phyloP scores from a whole-genome alignment of 2,329 filamentous ascomycete genomes.

The Chaetomiaceae sp. region DNA sequence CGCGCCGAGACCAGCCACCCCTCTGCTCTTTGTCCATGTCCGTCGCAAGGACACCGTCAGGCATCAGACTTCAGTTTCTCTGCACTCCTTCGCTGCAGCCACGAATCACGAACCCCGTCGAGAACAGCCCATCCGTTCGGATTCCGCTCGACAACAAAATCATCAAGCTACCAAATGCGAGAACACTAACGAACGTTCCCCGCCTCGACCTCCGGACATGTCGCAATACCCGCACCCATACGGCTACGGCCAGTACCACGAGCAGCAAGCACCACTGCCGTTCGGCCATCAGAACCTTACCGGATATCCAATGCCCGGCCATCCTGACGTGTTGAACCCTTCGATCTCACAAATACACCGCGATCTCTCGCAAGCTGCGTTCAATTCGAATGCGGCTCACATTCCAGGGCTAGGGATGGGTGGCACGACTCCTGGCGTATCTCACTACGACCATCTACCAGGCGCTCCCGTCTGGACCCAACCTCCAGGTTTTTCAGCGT shows the following conservation, averaged over 20 bases:
- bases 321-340: conserved; percentile 12
- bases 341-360: conserved; percentile 12
- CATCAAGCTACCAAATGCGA: too few species aligned
- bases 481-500: not conserved
- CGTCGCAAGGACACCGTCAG: too few species aligned
- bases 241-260: conserved; percentile 28
- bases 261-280: conserved; percentile 24
- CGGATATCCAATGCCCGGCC: conserved; percentile 16
- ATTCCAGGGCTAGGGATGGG: conserved; percentile 37
- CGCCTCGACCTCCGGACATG: conserved; percentile 27
- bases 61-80: too few species aligned
- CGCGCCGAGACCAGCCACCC: too few species aligned
- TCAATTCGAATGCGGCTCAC: conserved; percentile 32
- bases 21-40: too few species aligned
- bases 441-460: conserved; percentile 1
- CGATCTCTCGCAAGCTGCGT: conserved; percentile 30
- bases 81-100: too few species aligned
- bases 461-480: conserved; percentile 14
- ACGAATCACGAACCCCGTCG: too few species aligned
- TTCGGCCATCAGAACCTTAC: conserved; percentile 22
- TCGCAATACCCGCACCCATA: conserved; percentile 34
- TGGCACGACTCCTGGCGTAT: conserved; percentile 12
- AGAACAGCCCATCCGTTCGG: too few species aligned
- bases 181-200: too few species aligned
- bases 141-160: too few species aligned